Evolutionary conservation across 148 eudicot genomes (phyloP).

Genomic region (Fagopyrum esculentum): DNA sequence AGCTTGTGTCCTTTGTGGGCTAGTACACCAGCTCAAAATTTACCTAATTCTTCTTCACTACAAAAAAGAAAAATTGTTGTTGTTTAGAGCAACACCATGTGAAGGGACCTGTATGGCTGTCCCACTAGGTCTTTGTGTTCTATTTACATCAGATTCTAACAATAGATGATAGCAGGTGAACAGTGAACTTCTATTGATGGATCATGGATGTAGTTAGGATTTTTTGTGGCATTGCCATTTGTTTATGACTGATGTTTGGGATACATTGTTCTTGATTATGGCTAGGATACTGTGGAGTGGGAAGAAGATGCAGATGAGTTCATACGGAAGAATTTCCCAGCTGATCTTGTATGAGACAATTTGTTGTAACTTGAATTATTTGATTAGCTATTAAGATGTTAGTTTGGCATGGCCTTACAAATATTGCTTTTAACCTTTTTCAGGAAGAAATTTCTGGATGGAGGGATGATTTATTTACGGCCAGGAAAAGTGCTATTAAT

Average conservation of each 20-base stretch:
- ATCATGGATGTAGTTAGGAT: not conserved
- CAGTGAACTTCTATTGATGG: not conserved
- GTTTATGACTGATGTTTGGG: not conserved
- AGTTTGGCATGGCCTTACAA: constrained; percentile 6
- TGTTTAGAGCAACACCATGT: not conserved
- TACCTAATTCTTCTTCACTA: not conserved
- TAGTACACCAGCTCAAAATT: not conserved
- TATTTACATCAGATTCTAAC: not conserved
- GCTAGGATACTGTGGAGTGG: constrained; percentile 69
- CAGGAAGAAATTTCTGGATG: constrained; percentile 77
- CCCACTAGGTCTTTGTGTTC: not conserved
- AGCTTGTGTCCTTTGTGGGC: not conserved
- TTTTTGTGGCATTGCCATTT: not conserved
- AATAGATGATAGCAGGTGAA: not conserved
- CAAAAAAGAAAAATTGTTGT: not conserved
- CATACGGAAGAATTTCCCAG: constrained; percentile 69
- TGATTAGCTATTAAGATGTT: not conserved
- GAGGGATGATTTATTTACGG: constrained; percentile 67
- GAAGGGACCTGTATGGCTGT: not conserved
- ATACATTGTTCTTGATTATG: constrained; percentile 10
- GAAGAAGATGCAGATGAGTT: constrained; percentile 82
- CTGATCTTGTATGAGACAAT: constrained; percentile 47
- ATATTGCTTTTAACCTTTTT: constrained; percentile 14
- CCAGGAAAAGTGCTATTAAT: constrained; percentile 74
- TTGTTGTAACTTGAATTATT: constrained; percentile 3